A percentile compares a stretch with the other conserved stretches of the same genome.
Conservation (phyloP, 306 rosid species). For the Alnus rubra region DNA sequence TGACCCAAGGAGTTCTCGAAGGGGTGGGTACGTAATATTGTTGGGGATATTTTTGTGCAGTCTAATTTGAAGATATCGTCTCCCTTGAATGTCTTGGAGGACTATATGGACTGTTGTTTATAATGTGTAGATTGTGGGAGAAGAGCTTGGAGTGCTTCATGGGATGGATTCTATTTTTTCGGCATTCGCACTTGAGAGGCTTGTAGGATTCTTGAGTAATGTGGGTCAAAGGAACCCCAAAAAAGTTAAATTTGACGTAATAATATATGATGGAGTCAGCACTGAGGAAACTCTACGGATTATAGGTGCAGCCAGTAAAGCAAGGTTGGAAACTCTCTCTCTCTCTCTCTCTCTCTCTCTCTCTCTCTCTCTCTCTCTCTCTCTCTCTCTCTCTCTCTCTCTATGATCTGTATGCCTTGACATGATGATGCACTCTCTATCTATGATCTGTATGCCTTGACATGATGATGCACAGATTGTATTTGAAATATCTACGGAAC, state of each 20-base stretch:
- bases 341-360: not conserved
- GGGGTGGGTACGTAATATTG: conserved; percentile 82
- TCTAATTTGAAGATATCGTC: conserved; percentile 19
- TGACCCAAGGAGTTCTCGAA: conserved; percentile 88
- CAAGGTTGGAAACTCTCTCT: conserved; percentile 55
- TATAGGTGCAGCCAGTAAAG: conserved; percentile 74
- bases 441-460: conserved; percentile 13
- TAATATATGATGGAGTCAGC: conserved; percentile 84
- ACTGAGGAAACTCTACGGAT: conserved; percentile 79
- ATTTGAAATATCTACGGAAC: conserved; percentile 72
- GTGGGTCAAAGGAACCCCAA: conserved; percentile 42
- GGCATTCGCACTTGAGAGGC: conserved; percentile 65
- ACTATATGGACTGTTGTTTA: conserved; percentile 7
- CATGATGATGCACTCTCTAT: too few relatives aligned
- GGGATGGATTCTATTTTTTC: conserved; percentile 85
- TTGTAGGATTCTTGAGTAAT: conserved; percentile 53
- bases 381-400: conserved; percentile 1
- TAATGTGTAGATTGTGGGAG: conserved; percentile 75
- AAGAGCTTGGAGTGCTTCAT: conserved; percentile 93
- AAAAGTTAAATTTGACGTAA: conserved; percentile 59
- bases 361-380: conserved; percentile 3
- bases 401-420: too few relatives aligned
- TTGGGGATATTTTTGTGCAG: conserved; percentile 17
- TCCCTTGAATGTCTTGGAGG: conserved; percentile 8
- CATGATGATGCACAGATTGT: conserved; percentile 53